Percentiles rank a stretch among this genome's conserved stretches.
Evolutionary conservation across 1,139 yeast genomes (phyloP).

Genomic region (Taphrina wiesneri): DNA sequence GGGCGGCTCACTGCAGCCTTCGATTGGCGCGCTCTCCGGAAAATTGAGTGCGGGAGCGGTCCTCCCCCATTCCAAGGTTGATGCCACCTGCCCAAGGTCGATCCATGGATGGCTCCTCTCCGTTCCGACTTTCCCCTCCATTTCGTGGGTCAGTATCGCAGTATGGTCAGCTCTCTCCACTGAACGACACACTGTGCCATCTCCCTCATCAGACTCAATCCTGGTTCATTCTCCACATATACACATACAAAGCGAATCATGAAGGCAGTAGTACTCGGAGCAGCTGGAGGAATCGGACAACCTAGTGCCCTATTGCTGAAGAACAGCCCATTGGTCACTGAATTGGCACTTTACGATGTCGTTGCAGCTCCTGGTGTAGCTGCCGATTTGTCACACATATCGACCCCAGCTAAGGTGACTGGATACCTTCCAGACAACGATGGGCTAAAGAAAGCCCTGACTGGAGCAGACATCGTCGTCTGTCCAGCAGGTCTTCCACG

Average conservation of each 20-base stretch:
- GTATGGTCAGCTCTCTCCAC: too few species aligned
- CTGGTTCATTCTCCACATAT: background rate
- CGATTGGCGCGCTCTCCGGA: too few species aligned
- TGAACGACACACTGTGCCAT: background rate
- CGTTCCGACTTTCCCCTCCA: background rate
- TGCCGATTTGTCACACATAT: constrained; percentile 74
- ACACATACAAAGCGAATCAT: background rate
- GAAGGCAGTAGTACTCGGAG: constrained; percentile 34
- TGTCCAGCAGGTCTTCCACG: constrained; percentile 99
- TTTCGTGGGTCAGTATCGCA: too few species aligned
- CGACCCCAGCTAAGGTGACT: constrained; percentile 59
- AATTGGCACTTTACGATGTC: constrained; percentile 84
- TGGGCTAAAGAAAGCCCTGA: constrained; percentile 69
- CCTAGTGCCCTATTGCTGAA: constrained; percentile 67
- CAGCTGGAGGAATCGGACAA: constrained; percentile 25
- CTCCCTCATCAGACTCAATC: background rate
- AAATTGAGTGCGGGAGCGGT: too few species aligned
- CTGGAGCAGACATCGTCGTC: constrained; percentile 80
- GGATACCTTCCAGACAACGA: constrained; percentile 77
- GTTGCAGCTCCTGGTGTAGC: constrained; percentile 97
- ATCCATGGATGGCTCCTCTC: too few species aligned
- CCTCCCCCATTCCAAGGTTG: too few species aligned
- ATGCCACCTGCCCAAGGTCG: too few species aligned
- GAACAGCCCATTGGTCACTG: constrained; percentile 80
- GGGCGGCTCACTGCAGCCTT: too few species aligned